Evolutionary conservation across 768 basidiomycete genomes (phyloP), one percentile per base, ranked within the genome.

Genomic region (Kwoniella heveanensis): DNA sequence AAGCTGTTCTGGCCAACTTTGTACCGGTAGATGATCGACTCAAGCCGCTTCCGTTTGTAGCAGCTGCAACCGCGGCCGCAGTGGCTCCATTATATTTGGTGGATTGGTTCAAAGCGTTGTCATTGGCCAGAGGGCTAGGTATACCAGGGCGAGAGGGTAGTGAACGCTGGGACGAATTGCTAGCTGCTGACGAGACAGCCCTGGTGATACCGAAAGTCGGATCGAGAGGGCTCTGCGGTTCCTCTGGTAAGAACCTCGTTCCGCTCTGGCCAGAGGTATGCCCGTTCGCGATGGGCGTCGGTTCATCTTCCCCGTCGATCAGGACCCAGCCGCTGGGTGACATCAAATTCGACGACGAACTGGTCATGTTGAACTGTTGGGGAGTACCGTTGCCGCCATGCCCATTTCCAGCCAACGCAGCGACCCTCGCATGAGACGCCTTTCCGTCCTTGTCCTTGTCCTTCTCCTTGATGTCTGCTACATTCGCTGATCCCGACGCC

Each of bases 271-370:
- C 39, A 17, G 19, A 44, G 21, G 53, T 36, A 32, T 36, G 12
- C 24, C 27, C 24, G 19, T 24, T 22, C 13, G 54, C 54, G 5
- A 56, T 55, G 29, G 67, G 65, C 13, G 71, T 66, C 32, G 57
- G 53, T 26, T 64, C 62, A 44, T 70, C 63, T 37, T 65, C 61
- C 36, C 54, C 58, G 37, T 56, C 66, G 4, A 74, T 64, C 27
- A 74, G 36, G 2, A 77, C 66, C 76, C 73, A 74, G 15, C 70
- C 71, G 32, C 72, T 74, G 7, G 76, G 76, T 9, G 67, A 68
- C 17, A 71, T 57, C 57, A 67, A 21, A 17, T 32, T 36, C 0
- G 49, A 51, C 12, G 48, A 50, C 27, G 60, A 47, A 22, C 56
- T 56, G 19, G 62, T 44, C 44, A 60, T 55, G 36, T 55, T n/a